phyloP scores from a whole-genome alignment of 768 basidiomycete species.

The Collybia nuda region DNA sequence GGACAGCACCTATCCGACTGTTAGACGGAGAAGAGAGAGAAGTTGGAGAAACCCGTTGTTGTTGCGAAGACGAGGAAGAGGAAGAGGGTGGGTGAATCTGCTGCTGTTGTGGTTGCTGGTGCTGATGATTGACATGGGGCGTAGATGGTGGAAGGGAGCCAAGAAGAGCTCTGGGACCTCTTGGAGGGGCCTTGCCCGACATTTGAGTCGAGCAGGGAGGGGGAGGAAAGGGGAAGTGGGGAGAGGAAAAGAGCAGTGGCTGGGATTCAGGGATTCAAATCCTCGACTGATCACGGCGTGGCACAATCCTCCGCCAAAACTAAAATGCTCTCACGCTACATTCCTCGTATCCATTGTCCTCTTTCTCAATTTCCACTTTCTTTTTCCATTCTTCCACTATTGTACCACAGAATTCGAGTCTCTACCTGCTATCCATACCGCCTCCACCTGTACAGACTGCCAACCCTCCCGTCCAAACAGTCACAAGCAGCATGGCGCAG shows the following conservation, averaged over 20 bases:
- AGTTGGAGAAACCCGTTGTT: slow-evolving; percentile 1
- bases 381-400: background rate
- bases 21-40: slow-evolving; percentile 15
- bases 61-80: slow-evolving; percentile 13
- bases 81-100: slow-evolving; percentile 12
- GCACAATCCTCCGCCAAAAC: background rate
- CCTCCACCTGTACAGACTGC: too few species aligned
- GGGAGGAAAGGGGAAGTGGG: background rate
- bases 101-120: slow-evolving; percentile 29
- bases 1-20: slow-evolving; percentile 50
- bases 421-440: too few species aligned
- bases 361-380: background rate
- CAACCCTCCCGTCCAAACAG: background rate
- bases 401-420: too few species aligned
- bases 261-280: background rate
- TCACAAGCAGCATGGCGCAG: slow-evolving; percentile 20
- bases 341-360: background rate
- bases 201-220: slow-evolving; percentile 29
- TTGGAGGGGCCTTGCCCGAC: slow-evolving; percentile 80
- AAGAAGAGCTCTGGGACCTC: slow-evolving; percentile 68
- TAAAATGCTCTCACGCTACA: background rate
- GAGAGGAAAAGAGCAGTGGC: slow-evolving; percentile 8
- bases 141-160: slow-evolving; percentile 39
- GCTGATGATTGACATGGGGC: slow-evolving; percentile 11
- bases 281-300: background rate